These are phyloP conservation scores for Cyberlindnera galapagoensis DNA, from an alignment of 805 yeast species.

Conservation along the genomic window DNA sequence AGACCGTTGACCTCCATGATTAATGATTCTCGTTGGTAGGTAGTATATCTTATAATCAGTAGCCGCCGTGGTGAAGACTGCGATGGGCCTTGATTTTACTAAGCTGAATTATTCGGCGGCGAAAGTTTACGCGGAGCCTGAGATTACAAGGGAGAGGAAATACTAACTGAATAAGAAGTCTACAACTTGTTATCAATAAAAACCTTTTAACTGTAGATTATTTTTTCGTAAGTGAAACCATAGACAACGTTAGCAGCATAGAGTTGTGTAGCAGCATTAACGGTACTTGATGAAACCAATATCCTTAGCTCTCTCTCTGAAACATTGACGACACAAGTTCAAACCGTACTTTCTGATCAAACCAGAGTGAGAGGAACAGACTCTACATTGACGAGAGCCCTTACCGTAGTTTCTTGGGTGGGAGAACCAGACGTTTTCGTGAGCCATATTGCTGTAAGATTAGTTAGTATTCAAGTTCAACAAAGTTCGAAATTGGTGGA, in stretches of 20 bases:
- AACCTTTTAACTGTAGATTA: too few species aligned
- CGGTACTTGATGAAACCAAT: constrained; percentile 99
- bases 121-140: too few species aligned
- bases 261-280: constrained; percentile 38
- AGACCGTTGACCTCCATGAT: constrained; percentile 2
- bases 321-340: constrained; percentile 99
- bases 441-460: constrained; percentile 77
- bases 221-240: too few species aligned
- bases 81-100: too few species aligned
- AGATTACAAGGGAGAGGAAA: too few species aligned
- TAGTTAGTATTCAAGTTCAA: constrained; percentile 16
- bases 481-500: background rate
- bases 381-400: constrained; percentile 99
- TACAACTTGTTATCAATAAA: too few species aligned
- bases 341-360: constrained; percentile 99
- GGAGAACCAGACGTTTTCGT: constrained; percentile 99
- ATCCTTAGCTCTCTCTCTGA: constrained; percentile 99
- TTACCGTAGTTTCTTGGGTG: constrained; percentile 99
- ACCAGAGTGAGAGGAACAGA: constrained; percentile 98
- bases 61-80: too few species aligned
- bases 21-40: too few species aligned
- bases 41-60: too few species aligned
- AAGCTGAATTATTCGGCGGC: too few species aligned
- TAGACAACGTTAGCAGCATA: constrained; percentile 13
- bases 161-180: too few species aligned